phyloP scores from a whole-genome alignment of 805 yeast genomes.

The Babjeviella inositovora region DNA sequence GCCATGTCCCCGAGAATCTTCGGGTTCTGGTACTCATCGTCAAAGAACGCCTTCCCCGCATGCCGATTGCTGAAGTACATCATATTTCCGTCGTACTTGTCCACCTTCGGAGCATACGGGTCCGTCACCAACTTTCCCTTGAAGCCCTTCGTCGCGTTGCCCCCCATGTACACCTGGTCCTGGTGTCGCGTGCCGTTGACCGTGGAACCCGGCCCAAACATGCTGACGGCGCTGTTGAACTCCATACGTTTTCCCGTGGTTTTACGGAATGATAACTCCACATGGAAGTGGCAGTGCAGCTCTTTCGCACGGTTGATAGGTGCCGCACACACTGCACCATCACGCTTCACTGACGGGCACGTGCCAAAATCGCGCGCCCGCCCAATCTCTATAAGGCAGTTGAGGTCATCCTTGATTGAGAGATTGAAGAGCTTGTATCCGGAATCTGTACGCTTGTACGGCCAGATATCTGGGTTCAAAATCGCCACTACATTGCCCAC shows the following conservation, averaged over 20 bases:
- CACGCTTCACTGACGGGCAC: constrained; percentile 34
- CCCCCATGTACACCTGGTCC: constrained; percentile 20
- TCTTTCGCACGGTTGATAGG: constrained; percentile 40
- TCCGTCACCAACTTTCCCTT: constrained; percentile 9
- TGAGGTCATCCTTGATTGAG: constrained; percentile 28
- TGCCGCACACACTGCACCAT: constrained; percentile 35
- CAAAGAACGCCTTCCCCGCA: constrained; percentile 33
- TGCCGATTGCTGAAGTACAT: constrained; percentile 19
- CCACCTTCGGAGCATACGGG: constrained; percentile 7
- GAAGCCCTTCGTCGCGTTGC: constrained; percentile 8
- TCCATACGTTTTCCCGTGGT: constrained; percentile 59
- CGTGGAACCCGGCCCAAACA: constrained; percentile 45
- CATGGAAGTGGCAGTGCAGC: constrained; percentile 58
- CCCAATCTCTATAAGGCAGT: constrained; percentile 61
- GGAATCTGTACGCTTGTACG: constrained; percentile 10
- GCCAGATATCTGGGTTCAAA: constrained; percentile 54
- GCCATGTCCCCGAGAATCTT: constrained; percentile 20
- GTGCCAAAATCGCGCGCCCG: constrained; percentile 47
- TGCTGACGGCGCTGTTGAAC: constrained; percentile 40
- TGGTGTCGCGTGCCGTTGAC: constrained; percentile 23
- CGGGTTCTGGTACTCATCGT: constrained; percentile 31
- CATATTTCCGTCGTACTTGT: constrained; percentile 6
- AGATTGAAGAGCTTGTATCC: constrained; percentile 33
- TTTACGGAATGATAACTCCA: constrained; percentile 35
- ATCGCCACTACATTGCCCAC: constrained; percentile 64